These are phyloP conservation scores for Suillus paluster DNA, from an alignment of 768 basidiomycete species.

Conservation along the genomic window DNA sequence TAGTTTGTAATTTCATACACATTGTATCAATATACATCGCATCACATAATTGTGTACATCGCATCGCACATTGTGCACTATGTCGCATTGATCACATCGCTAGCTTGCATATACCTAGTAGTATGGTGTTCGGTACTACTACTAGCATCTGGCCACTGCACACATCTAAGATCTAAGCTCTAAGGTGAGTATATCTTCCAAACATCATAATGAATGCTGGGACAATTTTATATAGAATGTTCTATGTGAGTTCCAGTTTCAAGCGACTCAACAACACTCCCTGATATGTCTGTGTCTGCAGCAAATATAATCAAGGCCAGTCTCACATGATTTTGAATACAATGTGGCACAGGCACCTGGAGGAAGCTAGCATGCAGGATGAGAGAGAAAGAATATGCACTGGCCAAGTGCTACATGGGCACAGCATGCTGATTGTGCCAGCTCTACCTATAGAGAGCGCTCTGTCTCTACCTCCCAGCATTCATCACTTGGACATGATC, in stretches of 20 bases:
- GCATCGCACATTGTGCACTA: not conserved
- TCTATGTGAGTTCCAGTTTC: no score
- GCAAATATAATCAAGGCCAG: constrained; percentile 1
- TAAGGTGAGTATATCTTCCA: no score
- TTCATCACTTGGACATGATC: not conserved
- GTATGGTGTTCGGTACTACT: no score
- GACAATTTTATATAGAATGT: no score
- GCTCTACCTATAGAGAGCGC: not conserved
- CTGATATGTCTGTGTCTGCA: constrained; percentile 7
- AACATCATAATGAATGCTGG: no score
- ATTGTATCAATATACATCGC: not conserved
- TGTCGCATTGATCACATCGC: no score
- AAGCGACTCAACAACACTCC: no score
- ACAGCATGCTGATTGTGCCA: not conserved
- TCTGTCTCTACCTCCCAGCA: not conserved
- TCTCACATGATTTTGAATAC: constrained; percentile 1
- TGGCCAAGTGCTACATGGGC: not conserved
- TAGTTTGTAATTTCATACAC: not conserved
- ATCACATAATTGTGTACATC: not conserved
- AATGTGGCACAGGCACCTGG: not conserved
- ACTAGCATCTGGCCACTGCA: no score
- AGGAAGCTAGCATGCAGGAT: constrained; percentile 8
- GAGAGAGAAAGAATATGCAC: not conserved
- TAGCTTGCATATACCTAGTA: not conserved
- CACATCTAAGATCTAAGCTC: no score